phyloP scores from a whole-genome alignment of 148 eudicot species.

The Persicaria maculosa region DNA sequence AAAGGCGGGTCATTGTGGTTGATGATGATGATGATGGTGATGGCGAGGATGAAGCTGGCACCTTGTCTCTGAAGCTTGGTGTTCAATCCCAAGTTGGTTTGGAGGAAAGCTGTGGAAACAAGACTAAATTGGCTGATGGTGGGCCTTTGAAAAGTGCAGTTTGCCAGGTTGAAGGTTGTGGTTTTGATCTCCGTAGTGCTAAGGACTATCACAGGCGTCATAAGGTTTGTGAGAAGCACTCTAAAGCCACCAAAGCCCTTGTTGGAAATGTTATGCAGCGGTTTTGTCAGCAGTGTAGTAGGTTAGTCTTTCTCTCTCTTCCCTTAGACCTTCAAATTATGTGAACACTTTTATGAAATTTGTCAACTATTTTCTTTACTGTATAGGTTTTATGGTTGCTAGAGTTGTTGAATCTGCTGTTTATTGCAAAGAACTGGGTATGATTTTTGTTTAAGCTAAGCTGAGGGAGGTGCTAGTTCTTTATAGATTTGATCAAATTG shows the following conservation, averaged over 20 bases:
- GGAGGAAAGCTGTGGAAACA: constrained; percentile 37
- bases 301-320: constrained; percentile 12
- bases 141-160: constrained; percentile 1
- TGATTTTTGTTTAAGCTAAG: neutral
- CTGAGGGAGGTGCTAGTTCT: neutral
- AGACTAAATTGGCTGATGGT: constrained; percentile 32
- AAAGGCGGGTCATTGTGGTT: constrained; percentile 26
- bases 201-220: constrained; percentile 17
- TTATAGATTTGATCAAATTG: neutral
- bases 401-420: neutral
- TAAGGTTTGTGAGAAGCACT: constrained; percentile 19
- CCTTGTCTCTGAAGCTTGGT: constrained; percentile 62
- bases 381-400: neutral
- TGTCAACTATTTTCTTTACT: neutral
- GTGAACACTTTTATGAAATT: neutral
- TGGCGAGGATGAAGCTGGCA: constrained; percentile 29
- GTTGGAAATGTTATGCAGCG: constrained; percentile 17
- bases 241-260: constrained; percentile 16
- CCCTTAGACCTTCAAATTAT: neutral
- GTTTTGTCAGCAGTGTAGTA: constrained; percentile 25
- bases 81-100: constrained; percentile 23
- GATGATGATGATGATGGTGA: constrained; percentile 37
- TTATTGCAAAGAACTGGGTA: neutral
- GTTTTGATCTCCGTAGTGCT: constrained; percentile 10
- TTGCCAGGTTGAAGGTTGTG: constrained; percentile 15